Base-by-base conservation (phyloP, 257 asterid genomes). In the Jasminum sambac region DNA sequence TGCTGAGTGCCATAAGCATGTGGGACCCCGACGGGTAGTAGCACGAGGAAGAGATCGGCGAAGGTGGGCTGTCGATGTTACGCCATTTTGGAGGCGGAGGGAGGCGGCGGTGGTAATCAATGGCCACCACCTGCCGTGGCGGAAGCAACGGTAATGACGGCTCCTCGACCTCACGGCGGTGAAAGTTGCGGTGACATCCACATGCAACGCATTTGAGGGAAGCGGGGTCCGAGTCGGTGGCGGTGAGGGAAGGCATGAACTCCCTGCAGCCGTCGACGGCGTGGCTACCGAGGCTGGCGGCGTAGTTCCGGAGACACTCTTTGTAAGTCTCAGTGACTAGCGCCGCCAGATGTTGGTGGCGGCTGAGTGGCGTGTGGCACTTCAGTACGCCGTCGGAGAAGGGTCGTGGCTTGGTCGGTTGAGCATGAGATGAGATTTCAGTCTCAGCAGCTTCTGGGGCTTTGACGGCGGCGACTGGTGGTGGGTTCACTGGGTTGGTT, bases 231-330 rank as follows among this genome's bases (percentile, higher is more conserved):
- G 79, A 30, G 37, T 72, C 77, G 50, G 63, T 77, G 30, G 84
- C n/a, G 0, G 66, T 30, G 6, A 81, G 81, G 7, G 84, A 43
- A 0, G 87, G 84, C 87, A 86, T 71, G 76, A 86, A 86, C 60
- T 86, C 91, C 42, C 85, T 84, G 70, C 91, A 86, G 16, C 91
- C 91, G 69, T 86, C 91, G 72, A 86, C 37, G 70, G 85, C 85
- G 78, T 84, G 85, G 39, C 80, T 82, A 30, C 89, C 89, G 55
- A 84, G 66, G 19, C 55, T 14, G 72, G 89, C 91, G 9, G 87
- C 91, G 72, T 84, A 85, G 82, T 86, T 86, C 74, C 78, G 79
- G 25, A 82, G 64, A 60, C 91, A 86, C 74, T 84, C 91, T 61
- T 64, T 76, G 83, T 80, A 86, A 0, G 81, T 21, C 8, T 46